Percentiles rank a stretch among this genome's conserved stretches.
Conservation (phyloP, 2,329 filamentous ascomycete genomes). For the Camillea tinctor region DNA sequence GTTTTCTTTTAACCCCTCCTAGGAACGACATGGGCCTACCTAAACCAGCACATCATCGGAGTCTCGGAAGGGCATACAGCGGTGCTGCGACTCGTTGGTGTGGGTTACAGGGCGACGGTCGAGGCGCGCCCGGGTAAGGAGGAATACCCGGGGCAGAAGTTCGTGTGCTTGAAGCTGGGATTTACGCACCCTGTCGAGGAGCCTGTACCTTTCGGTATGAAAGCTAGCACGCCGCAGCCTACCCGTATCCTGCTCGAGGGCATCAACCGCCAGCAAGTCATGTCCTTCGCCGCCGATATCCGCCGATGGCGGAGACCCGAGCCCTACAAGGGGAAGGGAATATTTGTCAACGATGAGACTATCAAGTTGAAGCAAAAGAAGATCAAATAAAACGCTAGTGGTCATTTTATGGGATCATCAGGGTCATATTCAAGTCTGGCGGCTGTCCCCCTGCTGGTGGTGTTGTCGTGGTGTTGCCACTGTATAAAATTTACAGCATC, state of each 20-base stretch:
- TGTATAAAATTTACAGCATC: no score
- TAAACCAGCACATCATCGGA: conserved; percentile 87
- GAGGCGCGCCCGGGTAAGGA: conserved; percentile 73
- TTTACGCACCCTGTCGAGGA: conserved; percentile 96
- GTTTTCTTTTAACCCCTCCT: background rate
- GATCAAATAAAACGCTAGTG: conserved; percentile 66
- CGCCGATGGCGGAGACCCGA: conserved; percentile 87
- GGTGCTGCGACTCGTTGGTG: conserved; percentile 87
- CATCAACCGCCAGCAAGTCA: conserved; percentile 79
- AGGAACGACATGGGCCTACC: conserved; percentile 88
- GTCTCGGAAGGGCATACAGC: conserved; percentile 96
- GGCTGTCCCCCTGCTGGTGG: no score
- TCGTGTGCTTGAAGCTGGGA: conserved; percentile 90
- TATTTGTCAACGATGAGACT: conserved; percentile 96
- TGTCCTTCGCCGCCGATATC: conserved; percentile 88
- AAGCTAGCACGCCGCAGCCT: conserved; percentile 83
- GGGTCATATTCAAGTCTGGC: no score
- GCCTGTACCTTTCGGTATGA: conserved; percentile 77
- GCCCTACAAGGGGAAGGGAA: conserved; percentile 99
- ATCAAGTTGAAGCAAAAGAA: conserved; percentile 99
- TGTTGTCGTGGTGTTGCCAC: no score
- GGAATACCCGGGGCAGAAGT: conserved; percentile 78
- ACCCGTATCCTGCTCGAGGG: conserved; percentile 91
- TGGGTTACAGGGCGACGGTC: conserved; percentile 89
- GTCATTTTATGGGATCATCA: background rate